phyloP scores from a whole-genome alignment of 2,329 filamentous ascomycete species.

The Colletotrichum scovillei region DNA sequence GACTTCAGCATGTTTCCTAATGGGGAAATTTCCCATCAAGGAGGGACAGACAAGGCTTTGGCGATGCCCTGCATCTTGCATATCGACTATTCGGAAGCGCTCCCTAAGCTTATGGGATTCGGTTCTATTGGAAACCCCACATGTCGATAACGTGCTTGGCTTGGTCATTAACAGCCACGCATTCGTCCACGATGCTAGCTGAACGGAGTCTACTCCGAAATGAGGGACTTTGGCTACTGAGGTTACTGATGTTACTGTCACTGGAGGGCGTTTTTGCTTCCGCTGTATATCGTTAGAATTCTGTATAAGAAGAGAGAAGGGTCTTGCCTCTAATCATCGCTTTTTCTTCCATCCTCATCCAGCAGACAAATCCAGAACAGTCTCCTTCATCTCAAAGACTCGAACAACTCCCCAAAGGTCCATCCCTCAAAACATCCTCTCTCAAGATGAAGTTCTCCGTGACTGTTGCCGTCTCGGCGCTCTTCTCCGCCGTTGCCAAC shows the following conservation, averaged over 20 bases:
- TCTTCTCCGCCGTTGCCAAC: constrained; percentile 27
- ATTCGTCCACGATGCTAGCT: neutral
- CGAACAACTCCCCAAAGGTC: neutral
- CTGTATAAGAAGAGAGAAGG: constrained; percentile 13
- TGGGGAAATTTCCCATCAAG: constrained; percentile 1
- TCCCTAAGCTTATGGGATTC: neutral
- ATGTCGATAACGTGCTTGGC: neutral
- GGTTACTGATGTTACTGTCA: neutral
- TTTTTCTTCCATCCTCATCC: constrained; percentile 22
- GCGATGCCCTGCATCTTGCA: neutral
- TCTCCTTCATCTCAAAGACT: constrained; percentile 15
- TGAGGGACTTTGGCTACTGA: neutral
- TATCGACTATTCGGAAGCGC: neutral
- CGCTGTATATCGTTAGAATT: neutral
- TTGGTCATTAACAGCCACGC: neutral
- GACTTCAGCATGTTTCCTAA: constrained; percentile 4
- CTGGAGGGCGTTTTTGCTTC: neutral
- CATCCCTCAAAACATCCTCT: neutral
- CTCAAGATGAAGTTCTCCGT: constrained; percentile 35
- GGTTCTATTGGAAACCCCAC: neutral
- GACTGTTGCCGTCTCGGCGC: constrained; percentile 29
- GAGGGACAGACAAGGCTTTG: neutral
- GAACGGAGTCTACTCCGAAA: constrained; percentile 4
- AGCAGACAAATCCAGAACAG: constrained; percentile 26
- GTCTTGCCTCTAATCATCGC: neutral